Conservation (phyloP, 305 asterid species). For the Plantago coronopus region DNA sequence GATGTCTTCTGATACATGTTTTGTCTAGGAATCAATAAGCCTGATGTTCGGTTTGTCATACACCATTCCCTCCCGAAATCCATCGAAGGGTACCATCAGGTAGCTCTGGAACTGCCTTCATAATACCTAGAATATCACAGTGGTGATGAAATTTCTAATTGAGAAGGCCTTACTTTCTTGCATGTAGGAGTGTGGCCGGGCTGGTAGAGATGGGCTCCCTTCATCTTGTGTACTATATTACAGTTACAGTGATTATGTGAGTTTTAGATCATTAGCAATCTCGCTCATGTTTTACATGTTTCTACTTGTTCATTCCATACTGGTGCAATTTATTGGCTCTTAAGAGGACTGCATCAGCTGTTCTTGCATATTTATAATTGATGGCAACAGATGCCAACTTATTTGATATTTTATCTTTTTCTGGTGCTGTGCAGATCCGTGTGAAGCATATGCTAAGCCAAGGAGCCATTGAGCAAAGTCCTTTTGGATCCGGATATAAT, state of each 20-base stretch:
- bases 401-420: constrained; percentile 17
- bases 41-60: constrained; percentile 98
- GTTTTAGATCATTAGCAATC: constrained; percentile 28
- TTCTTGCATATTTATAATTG: constrained; percentile 19
- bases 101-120: constrained; percentile 24
- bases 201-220: constrained; percentile 97
- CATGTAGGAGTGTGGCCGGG: constrained; percentile 98
- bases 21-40: constrained; percentile 90
- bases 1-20: constrained; percentile 27
- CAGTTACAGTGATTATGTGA: constrained; percentile 90
- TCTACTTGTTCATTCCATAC: not conserved
- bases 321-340: constrained; percentile 12
- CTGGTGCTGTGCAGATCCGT: constrained; percentile 58
- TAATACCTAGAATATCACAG: constrained; percentile 11
- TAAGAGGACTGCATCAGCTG: constrained; percentile 20
- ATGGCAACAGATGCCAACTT: constrained; percentile 11
- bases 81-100: constrained; percentile 99
- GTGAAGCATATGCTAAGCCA: constrained; percentile 96
- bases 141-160: constrained; percentile 19
- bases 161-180: constrained; percentile 20
- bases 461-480: constrained; percentile 62
- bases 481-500: constrained; percentile 52
- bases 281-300: constrained; percentile 13
- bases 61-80: constrained; percentile 99
- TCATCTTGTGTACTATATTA: constrained; percentile 89